phyloP scores from a whole-genome alignment of 1,284 basidiomycete genomes.

The Tilletiopsis washingtonensis region DNA sequence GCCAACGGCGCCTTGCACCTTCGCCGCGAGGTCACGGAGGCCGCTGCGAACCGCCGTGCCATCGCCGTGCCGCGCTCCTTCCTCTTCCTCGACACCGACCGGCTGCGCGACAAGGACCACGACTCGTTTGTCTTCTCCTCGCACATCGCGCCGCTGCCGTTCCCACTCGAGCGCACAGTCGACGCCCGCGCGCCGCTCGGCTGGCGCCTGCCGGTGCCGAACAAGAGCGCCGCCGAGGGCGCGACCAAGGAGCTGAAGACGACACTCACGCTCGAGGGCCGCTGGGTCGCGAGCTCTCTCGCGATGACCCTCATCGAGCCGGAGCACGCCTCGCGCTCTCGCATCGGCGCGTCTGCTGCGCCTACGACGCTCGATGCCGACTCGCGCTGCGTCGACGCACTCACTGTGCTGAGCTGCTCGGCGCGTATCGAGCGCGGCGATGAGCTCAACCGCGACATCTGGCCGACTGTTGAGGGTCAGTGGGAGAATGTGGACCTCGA shows the following conservation, averaged over 20 bases:
- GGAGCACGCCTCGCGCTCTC: constrained; percentile 9
- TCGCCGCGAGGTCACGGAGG: too few species aligned
- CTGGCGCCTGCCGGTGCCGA: constrained; percentile 13
- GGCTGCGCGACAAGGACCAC: constrained; percentile 21
- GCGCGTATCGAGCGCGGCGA: constrained; percentile 11
- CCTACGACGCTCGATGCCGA: too few species aligned
- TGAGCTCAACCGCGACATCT: constrained; percentile 24
- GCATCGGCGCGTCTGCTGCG: too few species aligned
- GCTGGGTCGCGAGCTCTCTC: constrained; percentile 16
- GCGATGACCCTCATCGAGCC: constrained; percentile 8
- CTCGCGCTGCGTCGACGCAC: constrained; percentile 19
- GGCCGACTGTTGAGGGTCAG: constrained; percentile 18
- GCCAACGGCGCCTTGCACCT: constrained; percentile 79
- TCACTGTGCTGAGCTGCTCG: constrained; percentile 20
- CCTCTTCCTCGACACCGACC: constrained; percentile 32
- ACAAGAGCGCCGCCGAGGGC: too few species aligned
- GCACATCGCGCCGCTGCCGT: constrained; percentile 24
- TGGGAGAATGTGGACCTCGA: constrained; percentile 31
- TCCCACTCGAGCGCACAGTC: constrained; percentile 23
- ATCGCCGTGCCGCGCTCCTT: constrained; percentile 51
- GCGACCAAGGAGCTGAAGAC: not conserved
- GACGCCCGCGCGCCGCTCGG: constrained; percentile 21
- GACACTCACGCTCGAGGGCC: constrained; percentile 13
- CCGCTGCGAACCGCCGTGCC: constrained; percentile 50
- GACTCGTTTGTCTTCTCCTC: constrained; percentile 32